Evolutionary conservation across 768 basidiomycete genomes (phyloP).

Genomic region (Cantharellus anzutake): DNA sequence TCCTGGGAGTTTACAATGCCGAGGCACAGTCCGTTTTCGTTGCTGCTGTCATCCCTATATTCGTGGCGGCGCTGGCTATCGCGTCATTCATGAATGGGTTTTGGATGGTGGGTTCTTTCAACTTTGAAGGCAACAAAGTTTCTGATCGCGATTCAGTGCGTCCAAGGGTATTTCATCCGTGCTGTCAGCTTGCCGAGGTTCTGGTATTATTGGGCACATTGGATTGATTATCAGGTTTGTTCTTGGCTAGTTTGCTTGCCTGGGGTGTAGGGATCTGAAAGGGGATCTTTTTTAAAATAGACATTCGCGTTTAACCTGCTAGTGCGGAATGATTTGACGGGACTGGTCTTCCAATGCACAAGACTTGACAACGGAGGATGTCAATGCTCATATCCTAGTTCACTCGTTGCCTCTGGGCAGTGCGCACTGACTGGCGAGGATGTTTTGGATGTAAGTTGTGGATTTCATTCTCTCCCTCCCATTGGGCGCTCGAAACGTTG

Average conservation of each 20-base stretch:
- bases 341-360: slow-evolving; percentile 26
- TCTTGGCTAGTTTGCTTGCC: slow-evolving; percentile 20
- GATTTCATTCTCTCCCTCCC: neutral
- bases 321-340: slow-evolving; percentile 29
- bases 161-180: slow-evolving; percentile 25
- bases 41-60: slow-evolving; percentile 33
- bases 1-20: slow-evolving; percentile 32
- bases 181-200: slow-evolving; percentile 34
- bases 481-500: neutral
- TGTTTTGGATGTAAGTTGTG: slow-evolving; percentile 17
- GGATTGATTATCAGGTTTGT: slow-evolving; percentile 34
- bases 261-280: neutral
- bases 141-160: slow-evolving; percentile 3
- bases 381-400: slow-evolving; percentile 32
- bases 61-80: slow-evolving; percentile 40
- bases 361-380: slow-evolving; percentile 21
- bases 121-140: neutral
- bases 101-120: slow-evolving; percentile 38
- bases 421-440: slow-evolving; percentile 34
- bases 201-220: slow-evolving; percentile 39
- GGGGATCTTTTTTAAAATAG: slow-evolving; percentile 5
- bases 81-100: slow-evolving; percentile 33
- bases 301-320: slow-evolving; percentile 14
- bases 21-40: slow-evolving; percentile 32
- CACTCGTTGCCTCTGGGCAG: slow-evolving; percentile 18